These are phyloP conservation scores for Claviceps arundinis DNA, from an alignment of 2,329 filamentous ascomycete genomes.

Conservation along the genomic window DNA sequence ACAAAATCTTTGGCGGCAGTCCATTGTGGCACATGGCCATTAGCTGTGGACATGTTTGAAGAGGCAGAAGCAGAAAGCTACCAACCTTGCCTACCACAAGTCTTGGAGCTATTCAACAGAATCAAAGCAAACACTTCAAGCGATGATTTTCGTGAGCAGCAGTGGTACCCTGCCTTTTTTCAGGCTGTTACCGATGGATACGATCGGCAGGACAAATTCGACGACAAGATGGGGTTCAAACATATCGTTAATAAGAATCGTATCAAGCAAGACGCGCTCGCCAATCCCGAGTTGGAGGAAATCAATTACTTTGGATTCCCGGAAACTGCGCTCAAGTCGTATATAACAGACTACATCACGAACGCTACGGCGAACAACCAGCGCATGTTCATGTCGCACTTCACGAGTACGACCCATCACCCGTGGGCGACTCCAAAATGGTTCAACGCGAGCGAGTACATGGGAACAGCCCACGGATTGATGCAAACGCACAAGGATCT, in stretches of 20 bases:
- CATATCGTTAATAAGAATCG: slow-evolving; percentile 9
- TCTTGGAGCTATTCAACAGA: slow-evolving; percentile 18
- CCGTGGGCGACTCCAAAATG: slow-evolving; percentile 15
- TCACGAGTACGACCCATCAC: slow-evolving; percentile 21
- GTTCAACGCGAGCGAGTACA: slow-evolving; percentile 12
- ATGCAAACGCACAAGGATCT: slow-evolving; percentile 11
- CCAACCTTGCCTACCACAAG: slow-evolving; percentile 29
- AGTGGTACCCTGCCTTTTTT: slow-evolving; percentile 19
- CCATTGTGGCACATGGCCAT: slow-evolving; percentile 26
- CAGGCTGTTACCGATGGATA: slow-evolving; percentile 18
- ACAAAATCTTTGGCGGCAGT: slow-evolving; percentile 28
- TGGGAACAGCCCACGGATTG: slow-evolving; percentile 9
- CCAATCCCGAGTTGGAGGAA: slow-evolving; percentile 9
- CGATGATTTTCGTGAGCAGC: slow-evolving; percentile 12
- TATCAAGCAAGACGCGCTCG: slow-evolving; percentile 4
- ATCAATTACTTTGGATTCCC: slow-evolving; percentile 20
- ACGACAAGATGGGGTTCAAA: slow-evolving; percentile 10
- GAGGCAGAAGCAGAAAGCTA: slow-evolving; percentile 30
- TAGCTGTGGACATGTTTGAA: slow-evolving; percentile 27
- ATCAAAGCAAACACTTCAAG: slow-evolving; percentile 8
- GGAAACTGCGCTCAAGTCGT: slow-evolving; percentile 16
- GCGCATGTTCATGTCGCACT: slow-evolving; percentile 19
- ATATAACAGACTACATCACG: slow-evolving; percentile 17
- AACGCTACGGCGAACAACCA: slow-evolving; percentile 15
- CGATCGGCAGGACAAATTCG: slow-evolving; percentile 16